Evolutionary conservation across 73 alveolate genomes (phyloP), one percentile per base, ranked within the genome.

Genomic region (Paramecium tetraurelia): DNA sequence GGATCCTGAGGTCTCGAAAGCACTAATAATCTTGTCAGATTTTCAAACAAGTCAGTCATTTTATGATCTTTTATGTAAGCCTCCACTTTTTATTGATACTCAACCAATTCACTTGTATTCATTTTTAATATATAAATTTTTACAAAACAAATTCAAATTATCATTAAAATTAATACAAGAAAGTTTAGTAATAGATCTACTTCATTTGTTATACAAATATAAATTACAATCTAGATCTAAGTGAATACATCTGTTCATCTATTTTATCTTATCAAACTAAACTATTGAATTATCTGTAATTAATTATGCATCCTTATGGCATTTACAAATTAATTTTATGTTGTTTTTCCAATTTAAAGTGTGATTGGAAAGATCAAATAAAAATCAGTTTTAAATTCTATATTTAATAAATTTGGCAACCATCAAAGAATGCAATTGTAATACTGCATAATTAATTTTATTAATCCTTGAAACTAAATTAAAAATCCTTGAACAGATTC

Each of bases 1-100:
- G 94, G 94, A 72, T 89, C 90, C 16, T 63, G 22, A 63, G 94
- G 94, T 89, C 48, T 77, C 10, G 68, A 44, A 11, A 89, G 57
- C 22, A 89, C 88, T 24, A 89, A 27, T 29, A 70, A 43, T 35
- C 75, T 38, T 4, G 94, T 89, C 6, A 70, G 84, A 70, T 77
- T 70, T 53, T 89, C 94, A 89, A 89, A 89, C 21, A 89, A 18
- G 41, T 89, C 94, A 2, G 92, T 77, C 84, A 89, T 44, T 7
- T 89, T 89, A n/a, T 89, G 87, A 20, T 89, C 94, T 21, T 89
- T 57, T 21, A 89, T 89, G 35, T 89, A 89, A 9, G 35, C 38
- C 33, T 80, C 70, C 7, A 80, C 90, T 80, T 80, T 80, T 48
- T 46, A 18, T 46, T 80, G 31, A 80, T 80, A 80, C n/a, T 80